Conservation (phyloP, 2,329 filamentous ascomycete species). For the Phialocephala sp. region DNA sequence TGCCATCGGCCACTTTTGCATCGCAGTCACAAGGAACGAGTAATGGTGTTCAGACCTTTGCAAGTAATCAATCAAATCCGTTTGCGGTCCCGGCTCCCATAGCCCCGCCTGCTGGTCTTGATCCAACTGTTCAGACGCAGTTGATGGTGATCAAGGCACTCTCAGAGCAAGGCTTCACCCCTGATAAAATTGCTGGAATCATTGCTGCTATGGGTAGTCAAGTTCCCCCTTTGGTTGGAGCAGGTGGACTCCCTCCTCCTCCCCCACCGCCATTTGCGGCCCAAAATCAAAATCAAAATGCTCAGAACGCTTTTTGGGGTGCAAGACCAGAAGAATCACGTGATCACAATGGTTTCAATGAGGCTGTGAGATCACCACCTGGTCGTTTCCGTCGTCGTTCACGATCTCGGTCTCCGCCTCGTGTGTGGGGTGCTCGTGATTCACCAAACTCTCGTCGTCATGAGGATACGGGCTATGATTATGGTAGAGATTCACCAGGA, state of each 20-base stretch:
- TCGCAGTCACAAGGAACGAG: conserved; percentile 40
- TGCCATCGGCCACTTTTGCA: conserved; percentile 45
- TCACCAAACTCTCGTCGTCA: conserved; percentile 52
- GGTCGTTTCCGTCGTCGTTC: conserved; percentile 63
- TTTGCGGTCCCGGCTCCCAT: conserved; percentile 46
- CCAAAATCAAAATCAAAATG: conserved; percentile 37
- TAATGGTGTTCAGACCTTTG: conserved; percentile 48
- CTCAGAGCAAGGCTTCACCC: conserved; percentile 74
- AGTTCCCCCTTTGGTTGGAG: conserved; percentile 36
- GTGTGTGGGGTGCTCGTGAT: conserved; percentile 70
- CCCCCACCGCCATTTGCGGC: conserved; percentile 30
- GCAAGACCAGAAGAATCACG: conserved; percentile 51
- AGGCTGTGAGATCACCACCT: conserved; percentile 64
- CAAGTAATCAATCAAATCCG: conserved; percentile 45
- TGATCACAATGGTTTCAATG: conserved; percentile 60
- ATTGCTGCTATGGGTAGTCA: conserved; percentile 44
- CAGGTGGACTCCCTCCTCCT: conserved; percentile 44
- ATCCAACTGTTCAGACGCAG: conserved; percentile 68
- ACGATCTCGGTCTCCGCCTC: conserved; percentile 80
- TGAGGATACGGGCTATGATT: conserved; percentile 67
- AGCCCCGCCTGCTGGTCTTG: conserved; percentile 48
- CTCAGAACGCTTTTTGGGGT: conserved; percentile 49
- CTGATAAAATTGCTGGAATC: conserved; percentile 71
- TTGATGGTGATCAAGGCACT: conserved; percentile 77
- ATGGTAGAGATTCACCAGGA: conserved; percentile 71